phyloP scores from a whole-genome alignment of 106 monocot genomes.

The Apostasia ramifera region DNA sequence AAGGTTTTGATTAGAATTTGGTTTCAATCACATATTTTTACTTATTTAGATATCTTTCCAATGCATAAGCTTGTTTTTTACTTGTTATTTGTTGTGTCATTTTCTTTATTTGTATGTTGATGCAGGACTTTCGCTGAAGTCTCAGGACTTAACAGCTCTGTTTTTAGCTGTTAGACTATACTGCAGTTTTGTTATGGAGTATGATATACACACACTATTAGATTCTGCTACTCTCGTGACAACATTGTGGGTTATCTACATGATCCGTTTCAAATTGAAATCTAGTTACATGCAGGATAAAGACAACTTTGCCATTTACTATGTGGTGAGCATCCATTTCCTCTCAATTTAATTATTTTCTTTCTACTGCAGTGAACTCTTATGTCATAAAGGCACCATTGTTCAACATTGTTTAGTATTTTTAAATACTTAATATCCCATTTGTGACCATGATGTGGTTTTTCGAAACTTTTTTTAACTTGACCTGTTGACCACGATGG shows the following conservation, averaged over 20 bases:
- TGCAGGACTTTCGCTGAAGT: constrained; percentile 86
- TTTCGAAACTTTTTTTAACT: no score
- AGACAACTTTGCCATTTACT: constrained; percentile 60
- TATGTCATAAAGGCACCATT: no score
- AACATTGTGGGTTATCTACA: constrained; percentile 89
- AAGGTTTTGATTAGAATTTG: no score
- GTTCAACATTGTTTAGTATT: no score
- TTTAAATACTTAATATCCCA: no score
- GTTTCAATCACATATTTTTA: no score
- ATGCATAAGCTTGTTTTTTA: background rate
- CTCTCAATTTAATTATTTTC: background rate
- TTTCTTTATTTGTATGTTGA: background rate
- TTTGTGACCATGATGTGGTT: no score
- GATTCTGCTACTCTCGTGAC: constrained; percentile 69
- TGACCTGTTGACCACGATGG: no score
- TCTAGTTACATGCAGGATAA: constrained; percentile 92
- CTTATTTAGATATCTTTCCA: no score
- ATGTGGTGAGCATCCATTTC: constrained; percentile 49
- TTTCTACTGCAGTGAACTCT: no score
- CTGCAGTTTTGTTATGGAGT: constrained; percentile 93
- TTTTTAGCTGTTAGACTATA: constrained; percentile 91
- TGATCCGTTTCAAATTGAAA: constrained; percentile 80
- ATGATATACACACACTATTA: constrained; percentile 91
- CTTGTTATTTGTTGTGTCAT: background rate
- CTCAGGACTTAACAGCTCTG: constrained; percentile 76